Evolutionary conservation across 2,329 filamentous ascomycete genomes (phyloP), one percentile per base, ranked within the genome.

Genomic region (Trichoderma sp.): DNA sequence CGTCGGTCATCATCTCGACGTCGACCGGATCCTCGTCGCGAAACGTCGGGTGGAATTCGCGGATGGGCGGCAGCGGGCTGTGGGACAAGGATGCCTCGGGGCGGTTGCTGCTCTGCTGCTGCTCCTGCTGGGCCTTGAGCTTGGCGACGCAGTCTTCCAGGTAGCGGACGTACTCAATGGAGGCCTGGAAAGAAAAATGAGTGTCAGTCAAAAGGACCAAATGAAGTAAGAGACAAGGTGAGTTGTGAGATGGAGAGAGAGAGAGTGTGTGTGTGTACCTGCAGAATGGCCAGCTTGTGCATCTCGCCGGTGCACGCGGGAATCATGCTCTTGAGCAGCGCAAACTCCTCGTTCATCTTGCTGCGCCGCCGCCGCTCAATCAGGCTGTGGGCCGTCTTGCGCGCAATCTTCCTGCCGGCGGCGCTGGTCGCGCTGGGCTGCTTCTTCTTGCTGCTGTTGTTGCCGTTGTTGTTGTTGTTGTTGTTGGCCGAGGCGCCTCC

Each of bases 341-440:
- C 90, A 79, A 98, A 98, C 78, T 98, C 95, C 76, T 98, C 94
- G 71, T 99, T 98, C 94, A 98, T 99, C 81, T 98, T 99, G 14
- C 92, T 96, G 68, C 95, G 84, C 71, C 95, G 82, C 65, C 94
- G 82, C 52, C 95, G 84, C 79, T 99, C 95, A 71, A 98, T 99
- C 69, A 98, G 79, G 73, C 93, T 97, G 74, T 99, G 95, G 12
- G 95, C 95, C 1, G 94, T 98, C 80, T 97, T 98, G 69, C 95
- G 86, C 6, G 95, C 93, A 70, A 95, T 96, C 81, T 97, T 98
- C 64, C 93, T 85, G n/a, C 93, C 93, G 0, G 93, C 93, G 1
- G 91, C 91, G 71, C 90, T 96, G 6, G 89, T 90, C 1, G 87
- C 85, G 59, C 86, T 88, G 1, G 88, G 84, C 71, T 92, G 88